Evolutionary conservation across 371 early-diverging fungal species (phyloP), one percentile per base, ranked within the genome.

Genomic region (Mucor ambiguus): DNA sequence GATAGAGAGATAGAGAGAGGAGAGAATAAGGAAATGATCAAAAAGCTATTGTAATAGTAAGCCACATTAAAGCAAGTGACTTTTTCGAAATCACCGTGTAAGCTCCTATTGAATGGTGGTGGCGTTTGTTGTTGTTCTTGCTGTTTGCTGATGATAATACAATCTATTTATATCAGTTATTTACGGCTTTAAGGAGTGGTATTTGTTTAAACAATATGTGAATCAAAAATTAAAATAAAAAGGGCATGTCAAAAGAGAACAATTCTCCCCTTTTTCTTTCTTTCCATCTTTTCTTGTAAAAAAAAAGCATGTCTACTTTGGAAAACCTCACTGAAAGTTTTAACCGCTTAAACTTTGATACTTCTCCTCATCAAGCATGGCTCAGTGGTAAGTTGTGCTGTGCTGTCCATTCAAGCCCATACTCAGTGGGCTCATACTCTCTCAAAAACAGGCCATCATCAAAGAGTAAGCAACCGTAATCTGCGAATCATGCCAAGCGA

Each of bases 401-500:
- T 2, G n/a, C 55, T 11, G 6, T 38, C 33, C 9, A 6, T 30
- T 30, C 33, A 33, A 38, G 38, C 14, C 38, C 38, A 44, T 44
- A 0, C 10, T 46, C n/a, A 7, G 22, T 22, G 11, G 46, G 24
- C 20, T 11, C 4, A 46, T 46, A 37, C 22, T 20, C 24, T 46
- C 24, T 22, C 22, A 30, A 32, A 55, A 37, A 16, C 20, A 63
- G 54, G 20, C 46, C 46, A 22, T 46, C 24, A 55, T 4, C 63
- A 63, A 24, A 37, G 60, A 33, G 72, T 59, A 52, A 69, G 65
- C 32, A 69, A 64, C 44, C 74, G 78, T 37, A 81, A 78, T 48
- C 60, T 71, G 18, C 76, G 72, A 55, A 74, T 72, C 52, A 65
- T 81, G n/a, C 78, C 81, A 7, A 81, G 81, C 32, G 81, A 81